Base-by-base conservation (phyloP, 2,329 filamentous ascomycete species). In the Amesomyces nigricolor region DNA sequence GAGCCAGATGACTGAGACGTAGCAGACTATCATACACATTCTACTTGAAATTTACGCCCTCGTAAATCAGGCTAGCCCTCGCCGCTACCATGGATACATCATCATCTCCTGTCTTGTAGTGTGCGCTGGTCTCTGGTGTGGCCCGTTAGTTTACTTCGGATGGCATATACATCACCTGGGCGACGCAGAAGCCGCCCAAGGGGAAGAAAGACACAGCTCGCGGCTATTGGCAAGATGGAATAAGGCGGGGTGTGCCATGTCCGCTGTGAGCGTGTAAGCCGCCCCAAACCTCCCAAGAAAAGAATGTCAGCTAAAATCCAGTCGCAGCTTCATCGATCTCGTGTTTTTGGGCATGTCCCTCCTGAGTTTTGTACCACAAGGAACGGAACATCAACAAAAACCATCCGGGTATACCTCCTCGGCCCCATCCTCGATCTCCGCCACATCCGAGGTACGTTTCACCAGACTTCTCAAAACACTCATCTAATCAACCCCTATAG, bases 321-420 rank as follows among this genome's bases (percentile, higher is more conserved):
- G 44, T 10, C 32, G 35, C 26, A 63, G 62, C 17, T 44, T 64
- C 17, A 22, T 66, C 22, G 65, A 65, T 45, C 58, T 67, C 5
- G 47, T 60, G 13, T 63, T 67, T 26, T 53, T 66, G 39, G 60
- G 58, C 16, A 47, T 63, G 30, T 63, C 65, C 53, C 26, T 62
- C 35, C 13, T 56, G n/a, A 40, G 14, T 4, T 13, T 29, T 5
- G 3, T 42, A 5, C 43, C 26, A 17, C 53, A 58, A n/a, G 14
- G 42, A 57, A 37, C 22, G 22, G 22, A 30, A 30, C 3, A 11
- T 22, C n/a, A 35, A 26, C 30, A 26, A 19, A n/a, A 47, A n/a
- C 19, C 44, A 7, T 16, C 32, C 10, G 26, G 42, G 9, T 13
- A 9, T 35, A 35, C 4, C 5, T 53, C 26, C 8, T 50, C 30